These are phyloP conservation scores for Naematelia aurantialba DNA, from an alignment of 768 basidiomycete genomes.

Conservation along the genomic window DNA sequence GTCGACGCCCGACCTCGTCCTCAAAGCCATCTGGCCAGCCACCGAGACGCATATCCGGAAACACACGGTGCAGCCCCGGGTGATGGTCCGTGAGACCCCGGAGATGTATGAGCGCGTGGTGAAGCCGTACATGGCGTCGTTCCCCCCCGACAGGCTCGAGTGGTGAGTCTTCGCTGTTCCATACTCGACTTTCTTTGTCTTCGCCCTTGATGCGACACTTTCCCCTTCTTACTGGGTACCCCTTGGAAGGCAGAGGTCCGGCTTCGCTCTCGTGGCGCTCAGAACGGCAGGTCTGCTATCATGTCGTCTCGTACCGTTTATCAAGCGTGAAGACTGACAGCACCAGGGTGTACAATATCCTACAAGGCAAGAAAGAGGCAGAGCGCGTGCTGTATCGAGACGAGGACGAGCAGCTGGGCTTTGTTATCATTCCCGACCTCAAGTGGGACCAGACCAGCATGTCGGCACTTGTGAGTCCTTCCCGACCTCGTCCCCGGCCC, in stretches of 20 bases:
- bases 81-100: constrained; percentile 80
- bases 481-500: not conserved
- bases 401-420: constrained; percentile 56
- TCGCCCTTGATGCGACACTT: not conserved
- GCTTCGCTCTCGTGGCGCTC: too few species aligned
- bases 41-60: constrained; percentile 86
- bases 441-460: constrained; percentile 85
- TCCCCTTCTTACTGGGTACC: too few species aligned
- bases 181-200: not conserved
- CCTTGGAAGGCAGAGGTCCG: too few species aligned
- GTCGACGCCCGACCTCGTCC: constrained; percentile 65
- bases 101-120: constrained; percentile 68
- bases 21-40: constrained; percentile 80
- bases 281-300: too few species aligned
- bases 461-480: constrained; percentile 57
- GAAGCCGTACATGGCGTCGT: constrained; percentile 70
- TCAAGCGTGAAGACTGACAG: too few species aligned
- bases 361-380: constrained; percentile 70
- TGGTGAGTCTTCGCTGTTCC: constrained; percentile 68
- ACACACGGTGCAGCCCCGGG: constrained; percentile 70
- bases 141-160: constrained; percentile 71
- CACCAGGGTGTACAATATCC: constrained; percentile 88
- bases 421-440: constrained; percentile 86
- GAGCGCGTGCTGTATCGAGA: constrained; percentile 67
- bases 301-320: not conserved